Evolutionary conservation across 2,329 filamentous ascomycete genomes (phyloP).

Genomic region (Alternaria sp.): DNA sequence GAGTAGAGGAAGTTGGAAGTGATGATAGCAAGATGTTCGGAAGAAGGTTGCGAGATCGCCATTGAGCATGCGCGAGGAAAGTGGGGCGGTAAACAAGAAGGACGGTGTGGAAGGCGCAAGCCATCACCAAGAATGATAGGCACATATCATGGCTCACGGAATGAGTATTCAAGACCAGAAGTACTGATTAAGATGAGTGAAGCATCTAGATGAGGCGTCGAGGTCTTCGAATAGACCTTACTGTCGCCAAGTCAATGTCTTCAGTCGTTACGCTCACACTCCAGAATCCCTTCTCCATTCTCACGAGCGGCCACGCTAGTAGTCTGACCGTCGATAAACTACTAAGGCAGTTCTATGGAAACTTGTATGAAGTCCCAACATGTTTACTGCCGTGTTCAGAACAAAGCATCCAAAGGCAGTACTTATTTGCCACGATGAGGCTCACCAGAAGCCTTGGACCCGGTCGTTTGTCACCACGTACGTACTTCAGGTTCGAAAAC

Average conservation of each 20-base stretch:
- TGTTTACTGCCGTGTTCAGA: not conserved
- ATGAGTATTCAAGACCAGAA: not conserved
- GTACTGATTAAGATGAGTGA: not conserved
- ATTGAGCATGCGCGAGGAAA: not conserved
- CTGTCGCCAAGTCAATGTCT: not conserved
- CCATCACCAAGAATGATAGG: not conserved
- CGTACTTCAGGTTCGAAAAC: not conserved
- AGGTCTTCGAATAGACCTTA: not conserved
- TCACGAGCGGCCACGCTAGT: not conserved
- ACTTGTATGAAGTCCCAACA: not conserved
- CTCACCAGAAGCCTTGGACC: not conserved
- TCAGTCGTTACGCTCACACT: not conserved
- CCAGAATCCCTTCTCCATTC: not conserved
- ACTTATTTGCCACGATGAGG: not conserved
- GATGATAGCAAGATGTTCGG: not conserved
- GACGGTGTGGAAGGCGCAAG: conserved; percentile 3
- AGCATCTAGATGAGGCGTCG: not conserved
- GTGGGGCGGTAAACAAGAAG: conserved; percentile 10
- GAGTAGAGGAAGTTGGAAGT: not conserved
- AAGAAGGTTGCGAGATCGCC: conserved; percentile 1
- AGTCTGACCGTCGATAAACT: not conserved
- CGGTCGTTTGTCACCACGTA: not conserved
- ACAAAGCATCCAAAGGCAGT: not conserved
- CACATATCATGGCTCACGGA: not conserved
- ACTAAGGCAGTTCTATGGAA: rapidly evolving